Evolutionary conservation across 495 filamentous ascomycete genomes (phyloP).

Genomic region (Podospora pseudopauciseta): DNA sequence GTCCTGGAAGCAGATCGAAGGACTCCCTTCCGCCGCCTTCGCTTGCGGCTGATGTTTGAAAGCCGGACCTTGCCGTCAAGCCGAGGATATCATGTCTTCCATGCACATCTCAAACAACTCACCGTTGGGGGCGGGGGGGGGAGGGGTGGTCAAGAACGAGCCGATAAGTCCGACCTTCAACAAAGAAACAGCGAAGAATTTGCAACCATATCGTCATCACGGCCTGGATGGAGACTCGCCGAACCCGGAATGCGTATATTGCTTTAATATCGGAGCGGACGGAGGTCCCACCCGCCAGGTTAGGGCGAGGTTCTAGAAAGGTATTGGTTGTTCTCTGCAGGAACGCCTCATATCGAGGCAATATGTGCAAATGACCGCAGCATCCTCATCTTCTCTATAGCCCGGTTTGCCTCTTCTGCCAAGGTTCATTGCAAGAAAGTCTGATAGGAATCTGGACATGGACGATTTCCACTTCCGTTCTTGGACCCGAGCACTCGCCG

Average conservation of each 20-base stretch:
- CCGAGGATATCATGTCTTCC: background rate
- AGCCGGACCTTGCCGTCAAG: background rate
- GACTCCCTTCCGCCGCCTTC: background rate
- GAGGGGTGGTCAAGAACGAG: background rate
- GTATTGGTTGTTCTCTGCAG: background rate
- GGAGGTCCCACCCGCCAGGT: background rate
- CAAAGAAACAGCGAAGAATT: background rate
- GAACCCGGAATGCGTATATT: conserved; percentile 6
- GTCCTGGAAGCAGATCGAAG: background rate
- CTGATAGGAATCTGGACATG: background rate
- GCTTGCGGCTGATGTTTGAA: background rate
- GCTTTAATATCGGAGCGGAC: background rate
- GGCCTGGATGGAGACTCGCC: background rate
- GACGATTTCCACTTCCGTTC: too few relatives aligned
- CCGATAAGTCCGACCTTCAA: background rate
- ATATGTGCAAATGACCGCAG: conserved; percentile 1
- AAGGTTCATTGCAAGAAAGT: background rate
- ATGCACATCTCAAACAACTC: background rate
- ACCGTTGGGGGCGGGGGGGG: background rate
- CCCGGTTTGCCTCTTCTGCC: conserved; percentile 3
- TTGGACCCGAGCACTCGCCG: too few relatives aligned
- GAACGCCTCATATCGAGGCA: background rate
- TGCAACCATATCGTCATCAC: background rate
- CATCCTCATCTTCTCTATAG: background rate
- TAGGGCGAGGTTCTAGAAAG: background rate